These are phyloP conservation scores for Pyrenula massariospora DNA, from an alignment of 495 filamentous ascomycete species.

Conservation along the genomic window DNA sequence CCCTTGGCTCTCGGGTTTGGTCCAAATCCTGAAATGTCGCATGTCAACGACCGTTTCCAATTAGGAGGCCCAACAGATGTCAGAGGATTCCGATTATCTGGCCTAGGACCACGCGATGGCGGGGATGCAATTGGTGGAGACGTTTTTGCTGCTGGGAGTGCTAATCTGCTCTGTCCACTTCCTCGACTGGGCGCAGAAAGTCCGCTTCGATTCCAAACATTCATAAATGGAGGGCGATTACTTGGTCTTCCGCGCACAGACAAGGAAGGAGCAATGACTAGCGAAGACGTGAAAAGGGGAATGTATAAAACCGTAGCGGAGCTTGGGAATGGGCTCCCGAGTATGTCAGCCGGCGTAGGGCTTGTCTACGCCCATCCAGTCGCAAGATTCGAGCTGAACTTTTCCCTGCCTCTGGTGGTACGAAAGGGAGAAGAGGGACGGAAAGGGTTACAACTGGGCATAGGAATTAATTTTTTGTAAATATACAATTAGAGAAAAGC, in stretches of 20 bases:
- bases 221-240: slow-evolving; percentile 80
- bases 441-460: slow-evolving; percentile 85
- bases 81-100: slow-evolving; percentile 80
- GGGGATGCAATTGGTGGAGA: slow-evolving; percentile 81
- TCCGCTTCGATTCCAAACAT: slow-evolving; percentile 79
- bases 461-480: slow-evolving; percentile 89
- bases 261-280: slow-evolving; percentile 37
- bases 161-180: slow-evolving; percentile 72
- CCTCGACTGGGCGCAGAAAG: slow-evolving; percentile 66
- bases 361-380: slow-evolving; percentile 88
- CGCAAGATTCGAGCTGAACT: slow-evolving; percentile 90
- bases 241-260: slow-evolving; percentile 56
- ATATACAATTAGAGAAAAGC: slow-evolving; percentile 4
- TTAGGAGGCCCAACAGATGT: slow-evolving; percentile 93
- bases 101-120: slow-evolving; percentile 79
- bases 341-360: slow-evolving; percentile 75
- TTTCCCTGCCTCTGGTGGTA: slow-evolving; percentile 73
- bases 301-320: slow-evolving; percentile 45
- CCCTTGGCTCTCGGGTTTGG: slow-evolving; percentile 45
- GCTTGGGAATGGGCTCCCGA: slow-evolving; percentile 65
- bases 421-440: slow-evolving; percentile 72
- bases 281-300: slow-evolving; percentile 39
- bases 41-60: slow-evolving; percentile 87
- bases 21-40: slow-evolving; percentile 45
- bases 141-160: slow-evolving; percentile 75